Evolutionary conservation across 176 grass and related monocot genomes (phyloP).

Genomic region (Musa schizocarpa): DNA sequence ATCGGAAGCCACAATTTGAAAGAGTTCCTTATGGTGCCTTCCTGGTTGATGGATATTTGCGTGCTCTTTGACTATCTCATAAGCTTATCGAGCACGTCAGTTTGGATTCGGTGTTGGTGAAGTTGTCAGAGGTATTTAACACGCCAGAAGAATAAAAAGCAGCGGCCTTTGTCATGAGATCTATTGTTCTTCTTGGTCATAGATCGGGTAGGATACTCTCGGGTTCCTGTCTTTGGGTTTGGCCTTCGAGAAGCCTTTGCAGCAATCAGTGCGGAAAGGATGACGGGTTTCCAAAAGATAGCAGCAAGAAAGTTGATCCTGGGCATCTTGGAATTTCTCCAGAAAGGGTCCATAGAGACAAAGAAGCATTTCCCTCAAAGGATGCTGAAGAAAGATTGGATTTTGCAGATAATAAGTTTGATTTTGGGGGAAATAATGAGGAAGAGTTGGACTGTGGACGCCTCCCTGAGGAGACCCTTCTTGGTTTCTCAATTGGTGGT

Average conservation of each 20-base stretch:
- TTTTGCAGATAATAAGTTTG: constrained; percentile 5
- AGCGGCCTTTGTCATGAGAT: constrained; percentile 27
- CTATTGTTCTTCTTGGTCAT: constrained; percentile 5
- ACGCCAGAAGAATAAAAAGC: constrained; percentile 19
- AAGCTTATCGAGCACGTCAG: constrained; percentile 9
- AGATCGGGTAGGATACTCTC: constrained; percentile 20
- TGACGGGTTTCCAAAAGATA: background rate
- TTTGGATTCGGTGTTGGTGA: background rate
- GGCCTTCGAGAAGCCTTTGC: constrained; percentile 32
- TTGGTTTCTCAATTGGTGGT: constrained; percentile 38
- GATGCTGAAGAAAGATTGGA: constrained; percentile 16
- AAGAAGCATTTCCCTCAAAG: background rate
- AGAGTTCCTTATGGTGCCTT: background rate
- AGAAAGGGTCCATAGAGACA: background rate
- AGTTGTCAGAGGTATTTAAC: background rate
- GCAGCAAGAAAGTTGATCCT: background rate
- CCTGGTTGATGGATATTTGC: background rate
- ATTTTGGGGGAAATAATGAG: constrained; percentile 12
- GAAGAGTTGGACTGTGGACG: constrained; percentile 21
- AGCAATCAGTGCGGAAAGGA: constrained; percentile 2
- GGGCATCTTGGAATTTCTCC: background rate
- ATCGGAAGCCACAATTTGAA: background rate
- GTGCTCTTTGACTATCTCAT: background rate
- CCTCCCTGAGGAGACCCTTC: constrained; percentile 39
- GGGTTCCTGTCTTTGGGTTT: constrained; percentile 22